phyloP scores from a whole-genome alignment of 768 basidiomycete species.

The Fomitopsis serialis region DNA sequence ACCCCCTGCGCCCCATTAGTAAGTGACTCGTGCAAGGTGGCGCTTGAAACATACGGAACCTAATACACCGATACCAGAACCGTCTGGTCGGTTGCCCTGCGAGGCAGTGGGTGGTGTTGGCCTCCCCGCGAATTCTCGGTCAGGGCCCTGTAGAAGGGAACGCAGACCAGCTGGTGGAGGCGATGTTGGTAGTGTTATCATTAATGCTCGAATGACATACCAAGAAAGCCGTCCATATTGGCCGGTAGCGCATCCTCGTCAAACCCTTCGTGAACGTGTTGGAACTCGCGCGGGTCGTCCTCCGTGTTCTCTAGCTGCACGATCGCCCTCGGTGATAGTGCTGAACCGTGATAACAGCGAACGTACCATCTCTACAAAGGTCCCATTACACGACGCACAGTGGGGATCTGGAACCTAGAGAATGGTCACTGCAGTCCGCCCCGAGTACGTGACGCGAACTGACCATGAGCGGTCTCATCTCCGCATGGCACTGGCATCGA shows the following conservation, averaged over 20 bases:
- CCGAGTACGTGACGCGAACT: constrained; percentile 5
- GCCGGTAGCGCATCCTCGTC: constrained; percentile 18
- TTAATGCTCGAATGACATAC: constrained; percentile 25
- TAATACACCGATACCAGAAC: neutral
- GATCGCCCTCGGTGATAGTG: neutral
- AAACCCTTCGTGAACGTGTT: constrained; percentile 24
- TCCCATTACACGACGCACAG: constrained; percentile 76
- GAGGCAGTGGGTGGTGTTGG: neutral
- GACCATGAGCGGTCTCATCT: constrained; percentile 88
- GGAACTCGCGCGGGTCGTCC: constrained; percentile 74
- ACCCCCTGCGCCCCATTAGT: constrained; percentile 2
- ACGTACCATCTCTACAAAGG: constrained; percentile 77
- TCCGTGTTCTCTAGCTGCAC: constrained; percentile 64
- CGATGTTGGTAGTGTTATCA: neutral
- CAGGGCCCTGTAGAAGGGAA: constrained; percentile 9
- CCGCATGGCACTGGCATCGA: constrained; percentile 65
- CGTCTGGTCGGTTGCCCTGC: neutral
- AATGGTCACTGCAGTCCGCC: constrained; percentile 8
- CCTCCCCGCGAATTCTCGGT: neutral
- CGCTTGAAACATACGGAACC: neutral
- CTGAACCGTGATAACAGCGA: constrained; percentile 2
- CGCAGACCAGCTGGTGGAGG: constrained; percentile 13
- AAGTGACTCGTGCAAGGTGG: neutral
- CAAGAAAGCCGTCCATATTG: constrained; percentile 41
- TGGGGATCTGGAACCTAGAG: constrained; percentile 71